These are phyloP conservation scores for Emergomyces africanus DNA, from an alignment of 2,329 filamentous ascomycete species.

Conservation along the genomic window DNA sequence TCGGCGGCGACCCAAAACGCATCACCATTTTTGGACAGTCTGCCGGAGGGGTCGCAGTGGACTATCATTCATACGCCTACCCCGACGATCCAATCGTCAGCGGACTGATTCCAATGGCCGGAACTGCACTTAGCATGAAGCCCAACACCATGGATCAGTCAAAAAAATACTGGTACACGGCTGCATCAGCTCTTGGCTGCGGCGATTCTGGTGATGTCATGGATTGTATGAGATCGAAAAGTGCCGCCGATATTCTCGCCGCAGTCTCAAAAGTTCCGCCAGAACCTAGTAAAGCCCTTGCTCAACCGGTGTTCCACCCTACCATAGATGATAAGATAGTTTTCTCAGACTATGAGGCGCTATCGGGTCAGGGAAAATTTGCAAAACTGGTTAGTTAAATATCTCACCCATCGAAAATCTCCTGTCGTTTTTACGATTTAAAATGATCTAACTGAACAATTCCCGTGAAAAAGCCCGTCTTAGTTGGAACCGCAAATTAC, in stretches of 20 bases:
- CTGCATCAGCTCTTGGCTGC: slow-evolving; percentile 8
- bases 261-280: slow-evolving; percentile 6
- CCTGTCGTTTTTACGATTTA: background rate
- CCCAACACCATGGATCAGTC: slow-evolving; percentile 12
- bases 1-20: slow-evolving; percentile 29
- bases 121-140: slow-evolving; percentile 21
- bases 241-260: slow-evolving; percentile 1
- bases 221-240: slow-evolving; percentile 7
- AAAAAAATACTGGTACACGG: slow-evolving; percentile 6
- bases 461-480: slow-evolving; percentile 17
- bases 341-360: slow-evolving; percentile 26
- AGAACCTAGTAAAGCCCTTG: slow-evolving; percentile 4
- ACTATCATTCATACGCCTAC: slow-evolving; percentile 6
- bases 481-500: slow-evolving; percentile 21
- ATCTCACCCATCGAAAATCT: slow-evolving; percentile 1
- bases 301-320: slow-evolving; percentile 27
- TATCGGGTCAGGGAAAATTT: slow-evolving; percentile 22
- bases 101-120: slow-evolving; percentile 10
- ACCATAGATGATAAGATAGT: slow-evolving; percentile 26
- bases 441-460: no score
- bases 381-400: slow-evolving; percentile 18
- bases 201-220: slow-evolving; percentile 4
- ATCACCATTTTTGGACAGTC: slow-evolving; percentile 35
- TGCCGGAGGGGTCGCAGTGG: slow-evolving; percentile 25
- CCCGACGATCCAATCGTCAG: slow-evolving; percentile 10